Conservation (phyloP, 2,329 filamentous ascomycete genomes). For the Sphaceloma murrayae region DNA sequence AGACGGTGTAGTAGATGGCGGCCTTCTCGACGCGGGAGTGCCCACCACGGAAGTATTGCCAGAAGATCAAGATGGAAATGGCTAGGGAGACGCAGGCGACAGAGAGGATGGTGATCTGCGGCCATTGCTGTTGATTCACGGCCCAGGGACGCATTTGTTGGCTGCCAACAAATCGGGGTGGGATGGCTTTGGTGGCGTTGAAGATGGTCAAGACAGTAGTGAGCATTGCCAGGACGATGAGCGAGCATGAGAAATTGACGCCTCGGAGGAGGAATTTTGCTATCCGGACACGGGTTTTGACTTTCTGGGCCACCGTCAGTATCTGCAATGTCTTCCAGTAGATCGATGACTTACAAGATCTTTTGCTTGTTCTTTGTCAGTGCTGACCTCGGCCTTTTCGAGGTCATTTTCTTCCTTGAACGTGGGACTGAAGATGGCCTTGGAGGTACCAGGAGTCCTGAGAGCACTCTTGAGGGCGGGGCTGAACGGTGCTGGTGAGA, state of each 20-base stretch:
- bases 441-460: constrained; percentile 75
- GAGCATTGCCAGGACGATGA: constrained; percentile 88
- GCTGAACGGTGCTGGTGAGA: constrained; percentile 63
- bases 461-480: constrained; percentile 76
- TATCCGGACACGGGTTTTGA: constrained; percentile 82
- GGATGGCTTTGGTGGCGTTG: constrained; percentile 69
- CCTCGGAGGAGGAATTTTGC: constrained; percentile 92
- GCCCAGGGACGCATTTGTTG: constrained; percentile 84
- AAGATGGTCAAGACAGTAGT: constrained; percentile 85
- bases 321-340: neutral
- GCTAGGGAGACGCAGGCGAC: constrained; percentile 73
- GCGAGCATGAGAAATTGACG: constrained; percentile 92
- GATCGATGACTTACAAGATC: constrained; percentile 64
- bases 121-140: constrained; percentile 68
- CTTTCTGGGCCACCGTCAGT: constrained; percentile 56
- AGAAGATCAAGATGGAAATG: constrained; percentile 70
- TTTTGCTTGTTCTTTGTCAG: constrained; percentile 77
- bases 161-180: constrained; percentile 42
- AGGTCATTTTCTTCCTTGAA: constrained; percentile 80
- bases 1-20: constrained; percentile 88
- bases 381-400: constrained; percentile 71
- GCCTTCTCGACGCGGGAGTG: constrained; percentile 86
- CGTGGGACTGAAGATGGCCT: constrained; percentile 57
- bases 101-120: constrained; percentile 71
- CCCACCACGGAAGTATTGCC: constrained; percentile 79